Evolutionary conservation across 169 alveolate genomes (phyloP).

Genomic region (Plasmodium yoelii): DNA sequence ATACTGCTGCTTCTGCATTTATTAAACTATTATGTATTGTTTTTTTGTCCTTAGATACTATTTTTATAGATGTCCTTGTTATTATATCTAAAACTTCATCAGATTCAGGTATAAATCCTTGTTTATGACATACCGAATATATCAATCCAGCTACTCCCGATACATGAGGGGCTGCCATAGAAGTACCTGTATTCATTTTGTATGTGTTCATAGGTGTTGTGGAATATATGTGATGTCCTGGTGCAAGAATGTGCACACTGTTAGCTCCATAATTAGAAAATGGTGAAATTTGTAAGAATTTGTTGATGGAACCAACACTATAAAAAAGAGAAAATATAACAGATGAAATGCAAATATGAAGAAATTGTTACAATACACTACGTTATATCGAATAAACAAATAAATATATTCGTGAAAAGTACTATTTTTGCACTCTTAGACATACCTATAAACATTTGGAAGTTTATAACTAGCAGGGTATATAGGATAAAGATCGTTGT

Average conservation of each 20-base stretch:
- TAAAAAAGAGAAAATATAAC: background rate
- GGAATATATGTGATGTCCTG: conserved; percentile 78
- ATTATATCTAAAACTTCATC: conserved; percentile 65
- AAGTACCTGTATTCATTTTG: conserved; percentile 76
- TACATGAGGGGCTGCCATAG: conserved; percentile 82
- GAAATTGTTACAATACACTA: no score
- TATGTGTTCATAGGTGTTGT: conserved; percentile 65
- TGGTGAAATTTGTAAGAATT: conserved; percentile 58
- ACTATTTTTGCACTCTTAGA: background rate
- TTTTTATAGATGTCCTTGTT: conserved; percentile 45
- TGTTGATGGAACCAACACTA: conserved; percentile 72
- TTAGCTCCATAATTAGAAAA: conserved; percentile 76
- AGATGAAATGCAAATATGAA: background rate
- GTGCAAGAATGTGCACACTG: conserved; percentile 77
- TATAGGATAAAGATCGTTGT: conserved; percentile 40
- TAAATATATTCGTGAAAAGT: no score
- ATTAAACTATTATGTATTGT: conserved; percentile 48
- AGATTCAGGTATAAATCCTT: conserved; percentile 45
- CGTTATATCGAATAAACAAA: no score
- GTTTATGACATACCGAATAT: conserved; percentile 68
- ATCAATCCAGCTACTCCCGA: conserved; percentile 76
- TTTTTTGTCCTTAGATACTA: conserved; percentile 15
- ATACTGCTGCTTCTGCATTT: conserved; percentile 76
- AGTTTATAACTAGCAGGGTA: conserved; percentile 49
- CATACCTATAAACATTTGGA: conserved; percentile 57